Evolutionary conservation across 345 rosid genomes (phyloP), one percentile per base, ranked within the genome.

Genomic region (Pelargonium nanum): DNA sequence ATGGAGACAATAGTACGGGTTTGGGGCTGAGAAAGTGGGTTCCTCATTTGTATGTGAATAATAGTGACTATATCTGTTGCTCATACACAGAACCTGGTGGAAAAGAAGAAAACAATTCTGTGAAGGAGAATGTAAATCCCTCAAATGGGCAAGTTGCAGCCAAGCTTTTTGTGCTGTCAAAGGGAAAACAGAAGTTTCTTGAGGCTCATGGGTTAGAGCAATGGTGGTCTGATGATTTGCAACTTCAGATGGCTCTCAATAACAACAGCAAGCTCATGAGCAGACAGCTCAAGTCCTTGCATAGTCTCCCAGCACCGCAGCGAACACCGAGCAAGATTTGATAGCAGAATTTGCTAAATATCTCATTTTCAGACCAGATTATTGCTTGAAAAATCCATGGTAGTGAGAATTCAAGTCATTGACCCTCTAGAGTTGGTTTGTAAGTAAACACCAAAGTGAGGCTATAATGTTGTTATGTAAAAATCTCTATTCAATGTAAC

Each of bases 171-270:
- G 96, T 90, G 20, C 78, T 73, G 81, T 88, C 95, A 0, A 90
- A 88, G 72, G 96, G 94, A 72, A 90, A 90, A 60, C 96, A 93
- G 78, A 90, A 78, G 82, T 93, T 90, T 78, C 78, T 73, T 0
- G 97, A 93, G 78, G 97, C 97, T 20, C 99, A 90, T 23, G 96
- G 97, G 19, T 55, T 93, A 17, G 96, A 93, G 69, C 99, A 93
- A 58, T 90, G 99, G 99, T 90, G 99, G 99, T 90, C 99, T 0
- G 95, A 93, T 56, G 85, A 87, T 63, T 71, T 80, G 72, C 84
- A 87, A 56, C 92, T 88, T 62, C 89, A 88, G 59, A 75, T 68
- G 66, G 83, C 86, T 65, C 68, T 83, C n/a, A 78, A n/a, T n/a
- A n/a, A 75, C 58, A 81, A 80, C 71, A 85, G 94, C 84, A 88